A percentile compares a stretch with the other conserved stretches of the same genome.
phyloP scores from a whole-genome alignment of 148 eudicot genomes.

The Suaeda aralocaspica region DNA sequence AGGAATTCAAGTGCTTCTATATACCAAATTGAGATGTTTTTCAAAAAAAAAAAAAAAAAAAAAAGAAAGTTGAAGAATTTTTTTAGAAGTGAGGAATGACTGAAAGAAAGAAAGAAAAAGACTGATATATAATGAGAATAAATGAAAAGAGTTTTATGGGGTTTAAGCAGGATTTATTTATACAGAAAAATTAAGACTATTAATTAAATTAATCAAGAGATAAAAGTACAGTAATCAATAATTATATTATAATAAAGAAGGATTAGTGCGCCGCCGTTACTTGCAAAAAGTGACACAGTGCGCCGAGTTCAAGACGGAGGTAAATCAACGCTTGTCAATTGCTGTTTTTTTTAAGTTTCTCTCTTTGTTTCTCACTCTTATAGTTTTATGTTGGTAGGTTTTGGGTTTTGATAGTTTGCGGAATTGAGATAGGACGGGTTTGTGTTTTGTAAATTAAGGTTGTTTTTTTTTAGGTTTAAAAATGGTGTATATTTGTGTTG shows the following conservation, averaged over 20 bases:
- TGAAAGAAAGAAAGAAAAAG: too few relatives aligned
- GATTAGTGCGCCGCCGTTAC: constrained; percentile 26
- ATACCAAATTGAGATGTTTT: background rate
- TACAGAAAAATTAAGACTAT: background rate
- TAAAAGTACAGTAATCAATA: background rate
- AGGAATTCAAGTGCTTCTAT: constrained; percentile 20
- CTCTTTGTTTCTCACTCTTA: background rate
- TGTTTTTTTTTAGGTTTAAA: too few relatives aligned
- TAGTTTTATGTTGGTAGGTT: background rate
- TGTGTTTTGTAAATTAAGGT: too few relatives aligned
- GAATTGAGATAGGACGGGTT: too few relatives aligned
- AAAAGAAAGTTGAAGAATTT: too few relatives aligned
- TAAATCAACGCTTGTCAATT: background rate
- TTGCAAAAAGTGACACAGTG: constrained; percentile 10
- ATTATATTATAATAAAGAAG: background rate
- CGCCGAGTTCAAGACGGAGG: constrained; percentile 17
- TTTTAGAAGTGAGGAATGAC: background rate
- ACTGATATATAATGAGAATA: too few relatives aligned
- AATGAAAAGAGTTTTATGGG: constrained; percentile 4
- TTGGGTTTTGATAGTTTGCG: too few relatives aligned
- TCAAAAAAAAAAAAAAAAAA: background rate
- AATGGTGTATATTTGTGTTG: too few relatives aligned
- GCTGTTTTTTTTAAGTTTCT: too few relatives aligned
- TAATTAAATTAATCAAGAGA: background rate
- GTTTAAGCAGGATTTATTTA: constrained; percentile 4